Evolutionary conservation across 169 alveolate species (phyloP).

Genomic region (Cystoisospora suis): DNA sequence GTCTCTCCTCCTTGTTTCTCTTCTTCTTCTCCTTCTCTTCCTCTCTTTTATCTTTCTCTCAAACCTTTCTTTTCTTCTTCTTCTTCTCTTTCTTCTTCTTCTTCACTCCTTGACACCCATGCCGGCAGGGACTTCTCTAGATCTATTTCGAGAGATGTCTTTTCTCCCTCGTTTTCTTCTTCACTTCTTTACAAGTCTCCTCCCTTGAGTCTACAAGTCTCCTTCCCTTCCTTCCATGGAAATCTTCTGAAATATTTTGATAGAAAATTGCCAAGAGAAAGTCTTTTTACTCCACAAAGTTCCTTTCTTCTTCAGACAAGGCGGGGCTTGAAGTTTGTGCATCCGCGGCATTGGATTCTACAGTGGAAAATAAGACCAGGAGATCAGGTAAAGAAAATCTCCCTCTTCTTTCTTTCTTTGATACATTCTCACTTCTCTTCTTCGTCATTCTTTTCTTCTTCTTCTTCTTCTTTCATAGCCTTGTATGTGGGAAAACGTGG

Average conservation of each 20-base stretch:
- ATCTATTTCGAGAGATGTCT: not conserved
- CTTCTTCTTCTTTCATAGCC: not conserved
- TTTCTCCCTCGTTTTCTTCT: not conserved
- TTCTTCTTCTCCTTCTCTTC: not conserved
- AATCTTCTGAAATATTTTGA: not conserved
- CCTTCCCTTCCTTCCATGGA: not conserved
- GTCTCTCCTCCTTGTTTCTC: not conserved
- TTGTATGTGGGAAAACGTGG: no score
- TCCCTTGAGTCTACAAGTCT: not conserved
- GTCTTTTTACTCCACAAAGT: no score
- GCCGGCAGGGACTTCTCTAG: no score
- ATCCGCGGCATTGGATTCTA: constrained; percentile 48
- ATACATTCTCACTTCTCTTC: not conserved
- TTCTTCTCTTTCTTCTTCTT: not conserved
- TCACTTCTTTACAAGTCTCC: not conserved
- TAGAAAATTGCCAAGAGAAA: not conserved
- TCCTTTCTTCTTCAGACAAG: not conserved
- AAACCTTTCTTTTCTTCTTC: no score
- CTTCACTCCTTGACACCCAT: not conserved
- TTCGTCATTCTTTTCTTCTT: not conserved
- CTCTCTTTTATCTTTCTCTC: not conserved
- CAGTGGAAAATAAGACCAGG: constrained; percentile 45
- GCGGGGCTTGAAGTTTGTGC: constrained; percentile 45
- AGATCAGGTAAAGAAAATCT: not conserved
- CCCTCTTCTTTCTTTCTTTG: not conserved